phyloP scores from a whole-genome alignment of 202 grass and related monocot genomes.

The Elaeis oleifera region DNA sequence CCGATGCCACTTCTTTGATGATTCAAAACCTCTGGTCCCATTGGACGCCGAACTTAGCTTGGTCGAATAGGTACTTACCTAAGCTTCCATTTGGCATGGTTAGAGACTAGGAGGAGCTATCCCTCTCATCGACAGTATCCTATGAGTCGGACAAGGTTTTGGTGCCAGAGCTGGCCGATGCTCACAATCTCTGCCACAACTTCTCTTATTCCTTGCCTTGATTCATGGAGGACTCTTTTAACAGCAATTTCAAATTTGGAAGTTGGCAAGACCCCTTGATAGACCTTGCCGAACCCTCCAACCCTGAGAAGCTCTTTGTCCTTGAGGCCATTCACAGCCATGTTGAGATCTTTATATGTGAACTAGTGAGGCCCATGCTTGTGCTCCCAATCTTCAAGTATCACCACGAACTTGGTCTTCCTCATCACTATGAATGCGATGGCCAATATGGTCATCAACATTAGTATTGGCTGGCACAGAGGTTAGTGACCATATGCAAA shows the following conservation, averaged over 20 bases:
- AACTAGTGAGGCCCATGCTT: conserved; percentile 42
- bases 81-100: too few relatives aligned
- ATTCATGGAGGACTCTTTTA: conserved; percentile 26
- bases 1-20: too few relatives aligned
- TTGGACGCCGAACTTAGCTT: too few relatives aligned
- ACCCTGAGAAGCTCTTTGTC: neutral
- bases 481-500: conserved; percentile 29
- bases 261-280: neutral
- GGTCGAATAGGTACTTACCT: too few relatives aligned
- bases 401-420: conserved; percentile 42
- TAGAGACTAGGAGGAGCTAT: too few relatives aligned
- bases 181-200: too few relatives aligned
- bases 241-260: conserved; percentile 38
- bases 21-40: too few relatives aligned
- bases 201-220: too few relatives aligned
- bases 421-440: conserved; percentile 8
- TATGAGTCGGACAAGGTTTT: too few relatives aligned
- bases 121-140: too few relatives aligned
- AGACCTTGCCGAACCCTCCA: conserved; percentile 28
- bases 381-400: conserved; percentile 47
- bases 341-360: conserved; percentile 21
- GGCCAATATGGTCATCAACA: conserved; percentile 21
- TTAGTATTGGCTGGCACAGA: conserved; percentile 28
- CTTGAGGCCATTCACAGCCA: neutral
- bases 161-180: too few relatives aligned